phyloP scores from a whole-genome alignment of 768 basidiomycete genomes.

The Gymnopilus dilepis region DNA sequence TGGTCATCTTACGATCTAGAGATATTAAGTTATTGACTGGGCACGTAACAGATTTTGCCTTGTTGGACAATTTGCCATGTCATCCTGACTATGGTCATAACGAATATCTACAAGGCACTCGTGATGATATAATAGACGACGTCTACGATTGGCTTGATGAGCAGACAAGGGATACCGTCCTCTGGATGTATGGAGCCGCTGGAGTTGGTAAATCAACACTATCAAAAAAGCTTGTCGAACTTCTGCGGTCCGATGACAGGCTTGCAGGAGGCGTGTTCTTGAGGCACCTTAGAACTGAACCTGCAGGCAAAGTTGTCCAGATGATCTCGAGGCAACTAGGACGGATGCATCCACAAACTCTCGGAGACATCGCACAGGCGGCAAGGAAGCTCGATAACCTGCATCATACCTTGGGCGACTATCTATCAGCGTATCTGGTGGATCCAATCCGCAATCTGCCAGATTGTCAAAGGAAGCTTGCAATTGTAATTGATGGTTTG shows the following conservation, averaged over 20 bases:
- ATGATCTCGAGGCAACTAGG: constrained; percentile 5
- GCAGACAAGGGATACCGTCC: neutral
- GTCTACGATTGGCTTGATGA: neutral
- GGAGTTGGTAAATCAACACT: constrained; percentile 1
- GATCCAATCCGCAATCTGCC: neutral
- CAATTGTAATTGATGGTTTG: constrained; percentile 1
- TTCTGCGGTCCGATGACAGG: neutral
- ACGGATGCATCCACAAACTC: neutral
- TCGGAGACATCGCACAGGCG: neutral
- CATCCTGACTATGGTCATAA: neutral
- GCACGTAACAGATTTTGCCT: neutral
- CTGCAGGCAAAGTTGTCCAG: neutral
- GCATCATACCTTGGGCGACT: neutral
- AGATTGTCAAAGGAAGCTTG: neutral
- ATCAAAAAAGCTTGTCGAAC: neutral
- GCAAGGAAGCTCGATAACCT: neutral
- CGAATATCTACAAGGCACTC: neutral
- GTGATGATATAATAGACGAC: neutral
- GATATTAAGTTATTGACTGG: neutral
- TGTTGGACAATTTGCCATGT: neutral
- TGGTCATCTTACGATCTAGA: neutral
- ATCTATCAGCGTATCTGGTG: neutral
- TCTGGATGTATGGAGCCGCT: constrained; percentile 1
- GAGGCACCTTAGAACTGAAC: neutral
- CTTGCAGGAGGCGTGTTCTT: neutral